Evolutionary conservation across 2,329 filamentous ascomycete species (phyloP).

Genomic region (Pseudogymnoascus sp.): DNA sequence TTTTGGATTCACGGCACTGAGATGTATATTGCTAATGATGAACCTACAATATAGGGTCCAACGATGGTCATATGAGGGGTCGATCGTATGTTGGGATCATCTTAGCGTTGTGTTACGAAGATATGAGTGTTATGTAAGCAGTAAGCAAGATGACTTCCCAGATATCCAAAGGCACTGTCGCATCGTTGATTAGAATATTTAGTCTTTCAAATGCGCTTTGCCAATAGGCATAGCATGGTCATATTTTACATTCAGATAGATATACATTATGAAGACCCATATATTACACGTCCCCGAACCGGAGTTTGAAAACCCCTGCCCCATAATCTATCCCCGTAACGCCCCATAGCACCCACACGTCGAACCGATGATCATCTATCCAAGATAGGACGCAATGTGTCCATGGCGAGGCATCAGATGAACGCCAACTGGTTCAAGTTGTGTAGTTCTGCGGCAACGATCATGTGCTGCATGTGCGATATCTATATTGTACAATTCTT

Average conservation of each 20-base stretch:
- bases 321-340: neutral
- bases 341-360: neutral
- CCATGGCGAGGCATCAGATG: neutral
- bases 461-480: neutral
- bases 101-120: neutral
- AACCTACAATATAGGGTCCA: neutral
- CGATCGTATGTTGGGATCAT: neutral
- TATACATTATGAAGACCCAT: slow-evolving; percentile 1
- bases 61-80: neutral
- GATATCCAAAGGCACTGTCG: neutral
- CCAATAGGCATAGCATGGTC: neutral
- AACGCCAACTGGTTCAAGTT: neutral
- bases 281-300: neutral
- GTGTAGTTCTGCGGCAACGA: neutral
- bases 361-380: neutral
- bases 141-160: neutral
- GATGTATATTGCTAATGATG: neutral
- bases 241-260: neutral
- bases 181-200: too few species aligned
- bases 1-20: neutral
- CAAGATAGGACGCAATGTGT: neutral
- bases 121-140: neutral
- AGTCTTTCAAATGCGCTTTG: neutral
- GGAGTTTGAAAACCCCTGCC: neutral
- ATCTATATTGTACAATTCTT: neutral